Evolutionary conservation across 441 rosid species (phyloP), one percentile per base, ranked within the genome.

Genomic region (Rhodomyrtus psidioides): DNA sequence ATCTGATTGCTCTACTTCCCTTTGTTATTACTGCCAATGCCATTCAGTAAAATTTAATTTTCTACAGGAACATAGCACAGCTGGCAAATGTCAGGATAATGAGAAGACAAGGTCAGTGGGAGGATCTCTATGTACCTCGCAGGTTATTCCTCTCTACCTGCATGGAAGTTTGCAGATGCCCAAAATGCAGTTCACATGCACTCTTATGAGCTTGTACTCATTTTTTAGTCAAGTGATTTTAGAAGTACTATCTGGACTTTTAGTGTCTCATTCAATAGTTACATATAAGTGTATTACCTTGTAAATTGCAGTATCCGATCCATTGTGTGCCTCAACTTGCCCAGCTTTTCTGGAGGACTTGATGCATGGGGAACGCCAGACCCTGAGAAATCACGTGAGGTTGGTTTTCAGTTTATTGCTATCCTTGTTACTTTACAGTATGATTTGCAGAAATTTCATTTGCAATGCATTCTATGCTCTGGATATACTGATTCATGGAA

Each of bases 271-370:
- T 39, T 34, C n/a, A 21, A 10, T 70, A 39, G n/a, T 34, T 9
- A 21, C 49, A 70, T 39, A 21, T 34, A 10, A 19, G 79, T 70
- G 49, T 70, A 21, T 65, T 27, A 55, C 56, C 76, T 17, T 65
- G 44, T 16, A 65, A 62, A 56, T 6, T 89, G 81, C 95, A 97
- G 99, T 89, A 93, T 97, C 91, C 95, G 98, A 91, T 97, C 98
- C 49, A 93, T 97, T 27, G 92, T 96, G 34, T 97, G 99, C 90
- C 96, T 97, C 42, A 97, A 97, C 92, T 92, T 94, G 89, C 99
- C 98, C 58, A 94, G 99, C 91, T 97, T 97, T 89, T 97, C 99
- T 85, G 99, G 99, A 82, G 99, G 99, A 83, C 93, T 96, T 65
- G 92, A 93, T 90, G 98, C 99, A 56, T 96, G 99, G 99, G 99